A percentile compares a stretch with the other conserved stretches of the same genome.
Conservation (phyloP, 2,329 filamentous ascomycete species). For the Tolypocladium guangdongense region DNA sequence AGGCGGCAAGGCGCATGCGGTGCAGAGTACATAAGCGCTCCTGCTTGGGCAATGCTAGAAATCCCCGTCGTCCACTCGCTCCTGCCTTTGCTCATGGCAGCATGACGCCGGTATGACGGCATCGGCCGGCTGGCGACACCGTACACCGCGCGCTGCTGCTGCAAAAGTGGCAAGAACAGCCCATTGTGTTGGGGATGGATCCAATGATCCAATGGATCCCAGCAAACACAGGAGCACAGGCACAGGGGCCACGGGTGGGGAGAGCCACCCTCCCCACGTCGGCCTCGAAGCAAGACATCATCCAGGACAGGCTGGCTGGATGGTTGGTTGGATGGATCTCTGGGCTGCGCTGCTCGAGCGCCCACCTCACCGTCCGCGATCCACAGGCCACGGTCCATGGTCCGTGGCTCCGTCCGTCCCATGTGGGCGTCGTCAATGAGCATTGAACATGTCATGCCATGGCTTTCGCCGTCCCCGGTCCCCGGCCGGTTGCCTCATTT, state of each 20-base stretch:
- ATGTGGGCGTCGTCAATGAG: not conserved
- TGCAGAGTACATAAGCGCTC: not conserved
- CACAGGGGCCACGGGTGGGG: not conserved
- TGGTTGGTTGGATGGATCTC: not conserved
- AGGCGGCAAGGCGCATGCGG: not conserved
- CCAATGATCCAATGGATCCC: not conserved
- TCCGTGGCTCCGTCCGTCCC: not conserved
- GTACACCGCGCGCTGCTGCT: not conserved
- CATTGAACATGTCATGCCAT: not conserved
- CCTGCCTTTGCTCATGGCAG: not conserved
- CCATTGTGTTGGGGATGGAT: not conserved
- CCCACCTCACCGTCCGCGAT: not conserved
- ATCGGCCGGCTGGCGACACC: not conserved
- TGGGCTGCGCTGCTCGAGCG: not conserved
- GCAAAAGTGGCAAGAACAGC: not conserved
- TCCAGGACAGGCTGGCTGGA: not conserved
- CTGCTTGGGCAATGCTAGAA: not conserved
- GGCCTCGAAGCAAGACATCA: slow-evolving; percentile 1
- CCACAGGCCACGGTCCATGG: not conserved
- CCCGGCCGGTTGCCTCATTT: slow-evolving; percentile 2
- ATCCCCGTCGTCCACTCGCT: not conserved
- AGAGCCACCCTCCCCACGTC: not conserved
- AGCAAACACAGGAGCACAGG: not conserved
- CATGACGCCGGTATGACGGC: not conserved
- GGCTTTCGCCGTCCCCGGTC: not conserved